phyloP scores from a whole-genome alignment of 2,329 filamentous ascomycete species.

The Xylaria sp. region DNA sequence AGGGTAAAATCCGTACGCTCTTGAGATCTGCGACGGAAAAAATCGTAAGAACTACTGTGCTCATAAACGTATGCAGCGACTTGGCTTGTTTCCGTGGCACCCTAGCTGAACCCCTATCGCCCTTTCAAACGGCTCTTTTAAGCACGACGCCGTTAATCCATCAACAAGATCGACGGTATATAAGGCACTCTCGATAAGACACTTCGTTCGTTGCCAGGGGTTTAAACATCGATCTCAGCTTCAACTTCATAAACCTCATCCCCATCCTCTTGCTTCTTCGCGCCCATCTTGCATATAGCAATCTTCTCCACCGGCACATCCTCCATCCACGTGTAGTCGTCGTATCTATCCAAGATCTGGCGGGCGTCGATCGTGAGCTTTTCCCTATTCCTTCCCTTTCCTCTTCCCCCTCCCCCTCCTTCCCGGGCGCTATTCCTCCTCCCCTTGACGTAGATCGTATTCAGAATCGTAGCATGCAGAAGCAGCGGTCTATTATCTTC shows the following conservation, averaged over 20 bases:
- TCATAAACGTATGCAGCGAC: too few relatives aligned
- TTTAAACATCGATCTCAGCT: constrained; percentile 55
- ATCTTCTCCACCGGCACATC: constrained; percentile 75
- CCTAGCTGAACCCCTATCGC: too few relatives aligned
- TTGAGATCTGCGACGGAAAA: too few relatives aligned
- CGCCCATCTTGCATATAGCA: constrained; percentile 89
- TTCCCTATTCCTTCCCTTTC: constrained; percentile 49
- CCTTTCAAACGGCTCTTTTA: too few relatives aligned
- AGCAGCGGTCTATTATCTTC: constrained; percentile 72
- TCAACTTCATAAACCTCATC: constrained; percentile 66
- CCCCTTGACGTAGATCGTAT: constrained; percentile 79
- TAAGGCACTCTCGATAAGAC: too few relatives aligned
- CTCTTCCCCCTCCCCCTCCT: constrained; percentile 44
- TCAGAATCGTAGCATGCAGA: constrained; percentile 86
- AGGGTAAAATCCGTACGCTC: background rate
- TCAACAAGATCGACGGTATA: too few relatives aligned
- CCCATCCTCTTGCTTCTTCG: constrained; percentile 70
- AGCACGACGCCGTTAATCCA: too few relatives aligned
- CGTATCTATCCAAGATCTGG: constrained; percentile 68
- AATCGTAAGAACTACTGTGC: too few relatives aligned
- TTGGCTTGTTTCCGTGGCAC: too few relatives aligned
- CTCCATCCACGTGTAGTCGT: constrained; percentile 76
- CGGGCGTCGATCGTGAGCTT: constrained; percentile 65
- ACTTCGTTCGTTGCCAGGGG: background rate
- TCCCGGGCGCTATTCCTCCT: constrained; percentile 43